These are phyloP conservation scores for Hyphopichia khmerensis DNA, from an alignment of 1,139 yeast species.

Conservation along the genomic window DNA sequence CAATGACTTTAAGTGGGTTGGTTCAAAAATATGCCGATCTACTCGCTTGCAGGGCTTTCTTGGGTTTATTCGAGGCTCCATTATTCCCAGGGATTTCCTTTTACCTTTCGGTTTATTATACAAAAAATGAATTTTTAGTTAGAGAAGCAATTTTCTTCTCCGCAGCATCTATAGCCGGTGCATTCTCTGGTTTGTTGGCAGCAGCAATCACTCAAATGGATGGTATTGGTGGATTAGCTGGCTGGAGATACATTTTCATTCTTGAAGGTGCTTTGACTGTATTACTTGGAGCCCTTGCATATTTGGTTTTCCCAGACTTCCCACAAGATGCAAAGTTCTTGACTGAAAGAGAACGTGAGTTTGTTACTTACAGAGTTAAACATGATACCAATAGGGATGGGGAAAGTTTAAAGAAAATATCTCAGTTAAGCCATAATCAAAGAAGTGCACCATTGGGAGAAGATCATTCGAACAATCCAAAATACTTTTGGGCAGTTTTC, in stretches of 20 bases:
- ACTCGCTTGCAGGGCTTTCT: constrained; percentile 40
- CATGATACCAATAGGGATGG: constrained; percentile 8
- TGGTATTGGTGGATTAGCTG: constrained; percentile 35
- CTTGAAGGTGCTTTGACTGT: constrained; percentile 20
- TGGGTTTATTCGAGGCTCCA: constrained; percentile 49
- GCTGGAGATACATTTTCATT: constrained; percentile 79
- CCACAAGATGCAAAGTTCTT: constrained; percentile 18
- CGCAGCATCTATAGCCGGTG: constrained; percentile 3
- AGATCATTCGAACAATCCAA: constrained; percentile 13
- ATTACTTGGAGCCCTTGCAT: not conserved
- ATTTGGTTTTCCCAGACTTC: constrained; percentile 14
- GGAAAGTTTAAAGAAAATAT: not conserved
- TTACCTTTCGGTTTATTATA: constrained; percentile 1
- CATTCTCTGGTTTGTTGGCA: constrained; percentile 1
- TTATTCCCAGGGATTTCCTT: constrained; percentile 54
- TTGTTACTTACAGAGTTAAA: constrained; percentile 11
- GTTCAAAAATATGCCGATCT: constrained; percentile 30
- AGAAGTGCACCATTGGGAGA: constrained; percentile 4
- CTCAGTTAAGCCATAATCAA: not conserved
- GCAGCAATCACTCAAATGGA: constrained; percentile 11
- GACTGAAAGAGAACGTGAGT: constrained; percentile 7
- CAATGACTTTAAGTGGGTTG: constrained; percentile 1
- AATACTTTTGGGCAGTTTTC: constrained; percentile 21
- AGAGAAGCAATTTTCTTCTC: constrained; percentile 2
- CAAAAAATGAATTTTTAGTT: constrained; percentile 1